phyloP scores from a whole-genome alignment of 345 rosid genomes.

The Syzygium aromaticum region DNA sequence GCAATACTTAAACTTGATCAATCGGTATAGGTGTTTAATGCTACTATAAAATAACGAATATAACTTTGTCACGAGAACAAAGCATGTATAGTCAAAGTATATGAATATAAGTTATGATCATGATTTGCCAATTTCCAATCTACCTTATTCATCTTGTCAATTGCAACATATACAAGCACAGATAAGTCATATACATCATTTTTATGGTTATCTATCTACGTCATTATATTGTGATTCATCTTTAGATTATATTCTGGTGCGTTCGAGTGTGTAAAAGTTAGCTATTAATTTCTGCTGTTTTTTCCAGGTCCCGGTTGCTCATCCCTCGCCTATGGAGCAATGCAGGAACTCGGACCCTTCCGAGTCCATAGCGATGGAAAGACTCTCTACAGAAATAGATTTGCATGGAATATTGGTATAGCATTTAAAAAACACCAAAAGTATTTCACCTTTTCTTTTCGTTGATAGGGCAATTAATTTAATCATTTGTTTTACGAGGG shows the following conservation, averaged over 20 bases:
- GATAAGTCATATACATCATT: not conserved
- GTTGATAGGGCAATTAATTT: not conserved
- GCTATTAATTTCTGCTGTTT: not conserved
- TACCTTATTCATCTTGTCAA: not conserved
- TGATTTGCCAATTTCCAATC: not conserved
- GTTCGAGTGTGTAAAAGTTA: not conserved
- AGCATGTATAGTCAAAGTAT: not conserved
- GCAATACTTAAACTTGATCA: not conserved
- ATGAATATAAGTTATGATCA: not conserved
- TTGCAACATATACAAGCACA: not conserved
- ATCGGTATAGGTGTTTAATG: not conserved
- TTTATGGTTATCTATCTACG: not conserved
- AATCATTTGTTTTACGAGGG: not conserved
- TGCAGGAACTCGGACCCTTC: slow-evolving; percentile 40
- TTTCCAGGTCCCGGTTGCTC: slow-evolving; percentile 40
- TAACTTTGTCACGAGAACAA: not conserved
- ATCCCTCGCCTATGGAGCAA: slow-evolving; percentile 35
- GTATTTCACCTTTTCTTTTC: not conserved
- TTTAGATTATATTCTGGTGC: not conserved
- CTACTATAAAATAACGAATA: not conserved
- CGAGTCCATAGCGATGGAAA: slow-evolving; percentile 32
- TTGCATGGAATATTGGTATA: slow-evolving; percentile 12
- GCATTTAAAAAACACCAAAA: not conserved
- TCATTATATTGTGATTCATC: not conserved
- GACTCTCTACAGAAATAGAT: slow-evolving; percentile 18